Percentiles rank a stretch among this genome's conserved stretches.
Conservation (phyloP, 768 basidiomycete species). For the Calocera cornea region DNA sequence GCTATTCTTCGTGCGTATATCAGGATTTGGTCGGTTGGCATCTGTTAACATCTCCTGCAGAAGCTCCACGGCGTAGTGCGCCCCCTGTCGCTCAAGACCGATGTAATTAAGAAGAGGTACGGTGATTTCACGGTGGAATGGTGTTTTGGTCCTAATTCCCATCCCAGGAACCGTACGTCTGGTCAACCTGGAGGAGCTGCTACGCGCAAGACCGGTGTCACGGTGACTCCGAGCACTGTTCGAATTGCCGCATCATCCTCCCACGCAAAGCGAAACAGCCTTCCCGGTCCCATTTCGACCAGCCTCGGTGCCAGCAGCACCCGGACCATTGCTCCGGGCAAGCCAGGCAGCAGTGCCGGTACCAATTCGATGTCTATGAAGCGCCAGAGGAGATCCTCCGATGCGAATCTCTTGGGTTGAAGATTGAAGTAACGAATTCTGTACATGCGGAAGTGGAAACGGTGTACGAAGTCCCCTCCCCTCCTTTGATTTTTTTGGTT, state of each 20-base stretch:
- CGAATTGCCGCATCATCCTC: not conserved
- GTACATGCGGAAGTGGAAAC: not conserved
- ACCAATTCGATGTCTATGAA: not conserved
- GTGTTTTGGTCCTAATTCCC: not conserved
- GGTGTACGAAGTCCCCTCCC: not conserved
- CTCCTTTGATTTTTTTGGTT: not conserved
- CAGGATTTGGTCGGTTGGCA: not conserved
- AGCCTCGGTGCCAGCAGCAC: not conserved
- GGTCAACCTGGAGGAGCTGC: not conserved
- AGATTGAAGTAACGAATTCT: not conserved
- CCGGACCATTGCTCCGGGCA: not conserved
- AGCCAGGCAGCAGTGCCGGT: not conserved
- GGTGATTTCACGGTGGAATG: not conserved
- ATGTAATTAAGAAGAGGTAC: constrained; percentile 93
- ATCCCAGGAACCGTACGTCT: not conserved
- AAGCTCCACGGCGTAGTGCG: constrained; percentile 94
- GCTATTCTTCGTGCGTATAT: constrained; percentile 66
- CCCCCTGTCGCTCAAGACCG: constrained; percentile 88
- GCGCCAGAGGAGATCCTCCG: constrained; percentile 1
- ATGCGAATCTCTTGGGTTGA: constrained; percentile 1
- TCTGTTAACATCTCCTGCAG: constrained; percentile 27
- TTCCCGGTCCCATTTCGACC: not conserved
- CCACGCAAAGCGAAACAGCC: not conserved
- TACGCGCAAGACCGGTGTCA: not conserved
- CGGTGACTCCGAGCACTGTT: not conserved